phyloP scores from a whole-genome alignment of 371 early-diverging fungal genomes.

The Apophysomyces trapeziformis region DNA sequence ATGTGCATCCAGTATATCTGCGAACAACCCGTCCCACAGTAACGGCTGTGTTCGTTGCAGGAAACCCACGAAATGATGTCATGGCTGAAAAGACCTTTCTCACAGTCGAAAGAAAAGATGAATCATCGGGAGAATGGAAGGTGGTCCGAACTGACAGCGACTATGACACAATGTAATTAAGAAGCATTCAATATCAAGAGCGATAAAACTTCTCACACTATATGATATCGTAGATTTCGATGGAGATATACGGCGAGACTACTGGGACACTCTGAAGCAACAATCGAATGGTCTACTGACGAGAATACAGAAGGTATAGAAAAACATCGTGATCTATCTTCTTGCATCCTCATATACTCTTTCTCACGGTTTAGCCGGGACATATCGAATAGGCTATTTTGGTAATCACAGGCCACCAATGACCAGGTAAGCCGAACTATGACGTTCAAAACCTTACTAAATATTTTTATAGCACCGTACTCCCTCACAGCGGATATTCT shows the following conservation, averaged over 20 bases:
- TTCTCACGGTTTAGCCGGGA: slow-evolving; percentile 22
- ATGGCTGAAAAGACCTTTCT: slow-evolving; percentile 47
- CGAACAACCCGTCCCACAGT: slow-evolving; percentile 21
- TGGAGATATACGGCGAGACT: slow-evolving; percentile 40
- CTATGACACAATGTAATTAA: slow-evolving; percentile 45
- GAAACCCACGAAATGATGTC: slow-evolving; percentile 66
- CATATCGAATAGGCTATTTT: slow-evolving; percentile 34
- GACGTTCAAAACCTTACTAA: not conserved
- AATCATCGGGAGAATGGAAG: slow-evolving; percentile 35
- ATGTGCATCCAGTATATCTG: slow-evolving; percentile 32
- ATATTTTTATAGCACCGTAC: not conserved
- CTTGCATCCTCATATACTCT: not conserved
- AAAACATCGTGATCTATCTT: slow-evolving; percentile 15
- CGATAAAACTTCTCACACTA: not conserved
- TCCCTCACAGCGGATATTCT: slow-evolving; percentile 4
- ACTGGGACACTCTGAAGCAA: slow-evolving; percentile 44
- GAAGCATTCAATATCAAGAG: too few relatives aligned
- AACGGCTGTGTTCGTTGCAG: slow-evolving; percentile 56
- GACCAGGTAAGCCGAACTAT: slow-evolving; percentile 23
- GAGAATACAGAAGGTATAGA: slow-evolving; percentile 20
- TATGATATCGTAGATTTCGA: slow-evolving; percentile 24
- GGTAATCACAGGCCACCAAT: slow-evolving; percentile 28
- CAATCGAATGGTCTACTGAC: slow-evolving; percentile 45
- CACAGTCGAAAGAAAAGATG: slow-evolving; percentile 53
- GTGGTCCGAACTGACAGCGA: slow-evolving; percentile 48